Evolutionary conservation across 768 basidiomycete genomes (phyloP).

Genomic region (Suillus discolor): DNA sequence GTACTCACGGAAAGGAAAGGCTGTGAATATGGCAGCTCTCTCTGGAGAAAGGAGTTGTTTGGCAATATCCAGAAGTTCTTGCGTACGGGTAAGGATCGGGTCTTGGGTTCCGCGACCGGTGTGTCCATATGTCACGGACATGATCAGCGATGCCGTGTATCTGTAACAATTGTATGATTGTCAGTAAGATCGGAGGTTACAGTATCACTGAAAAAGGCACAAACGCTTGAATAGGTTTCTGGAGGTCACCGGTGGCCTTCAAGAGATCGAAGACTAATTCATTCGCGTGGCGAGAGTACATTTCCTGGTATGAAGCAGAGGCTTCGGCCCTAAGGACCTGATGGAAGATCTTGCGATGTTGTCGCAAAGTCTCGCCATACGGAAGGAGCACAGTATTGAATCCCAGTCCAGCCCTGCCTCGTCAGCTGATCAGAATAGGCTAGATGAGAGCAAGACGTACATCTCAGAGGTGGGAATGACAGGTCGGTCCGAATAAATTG

Average conservation of each 20-base stretch:
- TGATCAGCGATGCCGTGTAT: constrained; percentile 29
- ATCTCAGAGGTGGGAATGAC: constrained; percentile 2
- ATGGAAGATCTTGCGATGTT: constrained; percentile 22
- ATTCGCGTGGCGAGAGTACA: constrained; percentile 10
- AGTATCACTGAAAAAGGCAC: background rate
- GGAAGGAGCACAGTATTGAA: constrained; percentile 26
- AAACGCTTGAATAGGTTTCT: constrained; percentile 19
- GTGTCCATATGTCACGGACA: constrained; percentile 28
- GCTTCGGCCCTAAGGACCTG: constrained; percentile 16
- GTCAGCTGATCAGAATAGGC: background rate
- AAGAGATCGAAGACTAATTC: constrained; percentile 16
- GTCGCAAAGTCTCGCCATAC: constrained; percentile 22
- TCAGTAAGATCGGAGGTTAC: background rate
- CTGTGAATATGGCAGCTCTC: constrained; percentile 6
- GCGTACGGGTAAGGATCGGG: constrained; percentile 21
- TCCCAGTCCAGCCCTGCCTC: constrained; percentile 24
- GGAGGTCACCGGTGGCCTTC: constrained; percentile 17
- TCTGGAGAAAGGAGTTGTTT: constrained; percentile 9
- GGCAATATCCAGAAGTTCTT: constrained; percentile 21
- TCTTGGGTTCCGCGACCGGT: constrained; percentile 21
- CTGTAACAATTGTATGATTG: constrained; percentile 11
- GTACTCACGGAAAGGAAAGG: constrained; percentile 13
- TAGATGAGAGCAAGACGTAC: background rate
- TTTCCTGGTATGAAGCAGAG: constrained; percentile 17
- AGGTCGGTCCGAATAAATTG: constrained; percentile 9